These are phyloP conservation scores for Dendrothele bispora DNA, from an alignment of 768 basidiomycete species.

Conservation along the genomic window DNA sequence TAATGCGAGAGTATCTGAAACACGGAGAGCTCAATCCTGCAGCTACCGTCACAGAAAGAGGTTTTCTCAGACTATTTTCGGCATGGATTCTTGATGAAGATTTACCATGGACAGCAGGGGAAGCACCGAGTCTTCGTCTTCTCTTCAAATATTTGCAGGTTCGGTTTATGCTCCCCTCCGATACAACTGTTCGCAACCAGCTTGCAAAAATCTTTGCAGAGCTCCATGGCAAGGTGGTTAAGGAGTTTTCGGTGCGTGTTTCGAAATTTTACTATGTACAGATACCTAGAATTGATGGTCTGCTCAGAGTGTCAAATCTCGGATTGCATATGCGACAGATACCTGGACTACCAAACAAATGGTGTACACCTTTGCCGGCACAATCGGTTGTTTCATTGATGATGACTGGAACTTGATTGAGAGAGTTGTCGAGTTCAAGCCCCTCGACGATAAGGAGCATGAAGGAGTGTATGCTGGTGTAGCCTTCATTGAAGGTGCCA, in stretches of 20 bases:
- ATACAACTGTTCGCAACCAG: too few relatives aligned
- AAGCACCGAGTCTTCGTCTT: constrained; percentile 15
- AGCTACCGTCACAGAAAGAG: constrained; percentile 12
- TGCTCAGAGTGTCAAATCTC: constrained; percentile 19
- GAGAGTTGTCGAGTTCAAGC: constrained; percentile 30
- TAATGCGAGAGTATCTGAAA: constrained; percentile 17
- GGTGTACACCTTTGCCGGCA: constrained; percentile 32
- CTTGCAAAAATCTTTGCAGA: too few relatives aligned
- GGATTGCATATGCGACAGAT: constrained; percentile 24
- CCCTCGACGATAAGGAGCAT: constrained; percentile 32
- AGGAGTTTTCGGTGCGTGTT: constrained; percentile 16
- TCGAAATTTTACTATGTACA: not conserved
- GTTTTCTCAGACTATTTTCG: constrained; percentile 14
- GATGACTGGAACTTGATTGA: constrained; percentile 33
- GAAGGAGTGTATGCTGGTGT: constrained; percentile 29
- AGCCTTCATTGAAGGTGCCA: constrained; percentile 24
- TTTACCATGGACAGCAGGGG: too few relatives aligned
- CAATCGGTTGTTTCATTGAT: constrained; percentile 26
- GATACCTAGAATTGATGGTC: too few relatives aligned
- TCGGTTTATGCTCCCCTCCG: constrained; percentile 20
- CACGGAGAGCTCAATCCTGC: constrained; percentile 16
- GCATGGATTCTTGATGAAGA: constrained; percentile 27
- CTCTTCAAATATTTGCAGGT: too few relatives aligned
- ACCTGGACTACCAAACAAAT: constrained; percentile 32
- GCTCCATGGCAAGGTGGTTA: constrained; percentile 18